A percentile compares a stretch with the other conserved stretches of the same genome.
Evolutionary conservation across 805 yeast genomes (phyloP).

Genomic region (Schwanniomyces pseudopolymorphus): DNA sequence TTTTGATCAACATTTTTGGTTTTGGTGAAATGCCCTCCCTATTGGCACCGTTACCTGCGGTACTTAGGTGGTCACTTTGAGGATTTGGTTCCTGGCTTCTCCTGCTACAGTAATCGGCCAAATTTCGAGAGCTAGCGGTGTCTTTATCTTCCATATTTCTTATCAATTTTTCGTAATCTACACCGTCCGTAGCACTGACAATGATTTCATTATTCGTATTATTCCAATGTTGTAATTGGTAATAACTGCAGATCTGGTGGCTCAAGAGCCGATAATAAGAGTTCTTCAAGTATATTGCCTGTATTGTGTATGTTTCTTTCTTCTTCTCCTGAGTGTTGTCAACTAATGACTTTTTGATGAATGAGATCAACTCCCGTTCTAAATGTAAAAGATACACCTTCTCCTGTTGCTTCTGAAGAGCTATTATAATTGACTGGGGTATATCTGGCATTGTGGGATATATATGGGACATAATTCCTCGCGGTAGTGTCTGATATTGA

Average conservation of each 20-base stretch:
- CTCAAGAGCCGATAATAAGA: conserved; percentile 66
- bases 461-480: neutral
- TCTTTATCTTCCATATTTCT: conserved; percentile 1
- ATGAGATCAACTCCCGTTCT: conserved; percentile 19
- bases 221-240: conserved; percentile 53
- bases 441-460: conserved; percentile 9
- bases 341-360: conserved; percentile 23
- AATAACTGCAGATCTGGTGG: conserved; percentile 70
- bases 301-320: conserved; percentile 9
- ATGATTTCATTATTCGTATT: conserved; percentile 20
- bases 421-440: conserved; percentile 17
- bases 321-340: conserved; percentile 21
- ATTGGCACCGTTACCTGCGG: neutral
- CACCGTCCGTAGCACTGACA: conserved; percentile 14
- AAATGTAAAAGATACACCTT: conserved; percentile 18
- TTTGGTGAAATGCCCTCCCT: conserved; percentile 3
- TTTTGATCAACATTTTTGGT: conserved; percentile 16
- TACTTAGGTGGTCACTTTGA: neutral
- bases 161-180: conserved; percentile 13
- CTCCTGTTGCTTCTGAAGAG: conserved; percentile 20
- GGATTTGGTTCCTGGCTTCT: neutral
- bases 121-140: neutral
- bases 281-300: conserved; percentile 48
- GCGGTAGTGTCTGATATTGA: neutral
- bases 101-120: neutral